phyloP scores from a whole-genome alignment of 352 stramenopile species.

The Pythium myriotylum region DNA sequence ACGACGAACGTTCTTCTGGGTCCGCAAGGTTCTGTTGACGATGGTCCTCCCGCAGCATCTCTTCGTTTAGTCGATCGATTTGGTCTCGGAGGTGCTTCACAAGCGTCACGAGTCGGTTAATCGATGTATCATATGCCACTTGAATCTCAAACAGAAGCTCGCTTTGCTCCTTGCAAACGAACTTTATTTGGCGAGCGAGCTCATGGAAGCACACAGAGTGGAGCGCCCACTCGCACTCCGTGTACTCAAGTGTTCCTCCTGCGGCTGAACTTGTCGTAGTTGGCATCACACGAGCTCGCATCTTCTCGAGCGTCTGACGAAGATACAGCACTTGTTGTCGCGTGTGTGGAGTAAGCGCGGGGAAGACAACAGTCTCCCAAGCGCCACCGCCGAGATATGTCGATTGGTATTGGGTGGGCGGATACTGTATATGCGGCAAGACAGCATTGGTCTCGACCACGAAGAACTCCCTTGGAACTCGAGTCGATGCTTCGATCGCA shows the following conservation, averaged over 20 bases:
- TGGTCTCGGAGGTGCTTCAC: slow-evolving; percentile 8
- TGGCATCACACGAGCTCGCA: slow-evolving; percentile 31
- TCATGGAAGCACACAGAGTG: slow-evolving; percentile 82
- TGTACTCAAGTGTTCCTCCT: slow-evolving; percentile 41
- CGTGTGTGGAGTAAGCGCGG: slow-evolving; percentile 59
- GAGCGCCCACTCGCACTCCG: slow-evolving; percentile 54
- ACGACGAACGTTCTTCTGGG: no score
- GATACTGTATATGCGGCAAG: slow-evolving; percentile 51
- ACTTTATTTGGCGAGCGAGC: slow-evolving; percentile 72
- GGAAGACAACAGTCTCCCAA: slow-evolving; percentile 82
- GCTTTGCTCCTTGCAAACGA: slow-evolving; percentile 78
- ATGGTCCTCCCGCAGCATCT: no score
- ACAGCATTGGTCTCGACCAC: slow-evolving; percentile 73
- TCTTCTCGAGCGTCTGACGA: slow-evolving; percentile 57
- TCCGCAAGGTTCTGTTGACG: no score
- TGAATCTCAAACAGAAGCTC: slow-evolving; percentile 66
- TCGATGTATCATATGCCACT: slow-evolving; percentile 45
- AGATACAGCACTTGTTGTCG: slow-evolving; percentile 74
- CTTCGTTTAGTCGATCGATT: not conserved
- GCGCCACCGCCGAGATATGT: slow-evolving; percentile 38
- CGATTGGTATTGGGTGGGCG: slow-evolving; percentile 62
- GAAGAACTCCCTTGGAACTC: slow-evolving; percentile 78
- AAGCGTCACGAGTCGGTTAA: slow-evolving; percentile 26
- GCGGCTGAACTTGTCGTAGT: not conserved
- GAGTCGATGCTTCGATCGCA: slow-evolving; percentile 25